These are phyloP conservation scores for Saccharomycopsis sp. DNA, from an alignment of 805 yeast genomes.

Conservation along the genomic window DNA sequence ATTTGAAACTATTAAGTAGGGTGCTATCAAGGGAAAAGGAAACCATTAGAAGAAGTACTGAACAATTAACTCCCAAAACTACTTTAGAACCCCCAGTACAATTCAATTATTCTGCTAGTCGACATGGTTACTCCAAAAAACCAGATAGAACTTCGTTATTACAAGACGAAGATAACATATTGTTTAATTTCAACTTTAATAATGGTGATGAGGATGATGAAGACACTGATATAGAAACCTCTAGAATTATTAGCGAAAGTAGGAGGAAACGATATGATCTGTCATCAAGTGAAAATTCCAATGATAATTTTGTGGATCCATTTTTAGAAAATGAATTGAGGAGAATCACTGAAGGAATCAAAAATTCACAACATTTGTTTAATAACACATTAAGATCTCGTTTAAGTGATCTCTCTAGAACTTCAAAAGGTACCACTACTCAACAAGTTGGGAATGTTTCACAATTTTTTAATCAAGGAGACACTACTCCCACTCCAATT, in stretches of 20 bases:
- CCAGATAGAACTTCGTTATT: too few relatives aligned
- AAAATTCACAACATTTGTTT: neutral
- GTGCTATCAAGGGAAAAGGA: constrained; percentile 10
- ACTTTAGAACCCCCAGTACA: too few relatives aligned
- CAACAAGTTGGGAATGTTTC: too few relatives aligned
- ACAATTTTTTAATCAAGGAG: neutral
- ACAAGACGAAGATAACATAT: too few relatives aligned
- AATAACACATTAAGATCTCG: neutral
- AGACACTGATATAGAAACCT: constrained; percentile 5
- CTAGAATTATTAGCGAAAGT: constrained; percentile 1
- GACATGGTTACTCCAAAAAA: too few relatives aligned
- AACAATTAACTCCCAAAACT: too few relatives aligned
- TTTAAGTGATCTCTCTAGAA: neutral
- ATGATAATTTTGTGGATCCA: constrained; percentile 12
- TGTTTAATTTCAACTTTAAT: too few relatives aligned
- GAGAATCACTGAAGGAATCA: constrained; percentile 6
- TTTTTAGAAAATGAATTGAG: constrained; percentile 14
- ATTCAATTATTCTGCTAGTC: too few relatives aligned
- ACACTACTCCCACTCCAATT: neutral
- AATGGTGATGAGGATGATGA: too few relatives aligned
- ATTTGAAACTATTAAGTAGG: constrained; percentile 9
- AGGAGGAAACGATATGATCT: neutral
- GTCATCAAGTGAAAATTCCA: neutral
- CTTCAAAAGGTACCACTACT: neutral
- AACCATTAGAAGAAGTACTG: constrained; percentile 3